Percentiles rank a stretch among this genome's conserved stretches.
phyloP scores from a whole-genome alignment of 129 eudicot species.

The Scalesia atractyloides region DNA sequence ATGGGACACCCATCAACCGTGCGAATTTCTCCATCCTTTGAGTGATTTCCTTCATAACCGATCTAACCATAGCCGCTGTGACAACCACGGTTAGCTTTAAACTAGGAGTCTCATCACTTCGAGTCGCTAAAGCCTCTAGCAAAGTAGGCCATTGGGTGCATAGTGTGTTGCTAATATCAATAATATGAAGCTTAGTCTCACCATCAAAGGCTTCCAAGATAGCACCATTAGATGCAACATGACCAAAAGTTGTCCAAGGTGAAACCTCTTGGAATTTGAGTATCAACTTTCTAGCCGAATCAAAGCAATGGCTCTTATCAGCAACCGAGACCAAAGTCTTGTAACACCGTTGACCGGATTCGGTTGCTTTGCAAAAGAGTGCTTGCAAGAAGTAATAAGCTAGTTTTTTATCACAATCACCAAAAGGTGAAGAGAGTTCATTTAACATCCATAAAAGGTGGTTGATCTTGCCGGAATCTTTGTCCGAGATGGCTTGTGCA shows the following conservation, averaged over 20 bases:
- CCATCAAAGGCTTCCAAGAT: conserved; percentile 85
- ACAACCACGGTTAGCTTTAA: conserved; percentile 75
- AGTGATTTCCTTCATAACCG: conserved; percentile 72
- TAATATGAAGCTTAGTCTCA: conserved; percentile 69
- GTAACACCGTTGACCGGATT: conserved; percentile 66
- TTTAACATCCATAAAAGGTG: conserved; percentile 85
- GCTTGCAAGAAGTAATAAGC: conserved; percentile 89
- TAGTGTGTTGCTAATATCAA: conserved; percentile 83
- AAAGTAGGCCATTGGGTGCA: conserved; percentile 97
- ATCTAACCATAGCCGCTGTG: conserved; percentile 39
- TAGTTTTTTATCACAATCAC: conserved; percentile 80
- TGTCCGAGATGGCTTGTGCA: conserved; percentile 67
- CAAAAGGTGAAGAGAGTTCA: conserved; percentile 81
- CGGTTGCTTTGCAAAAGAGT: conserved; percentile 71
- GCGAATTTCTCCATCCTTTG: conserved; percentile 91
- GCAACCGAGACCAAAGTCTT: conserved; percentile 60
- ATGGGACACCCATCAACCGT: conserved; percentile 91
- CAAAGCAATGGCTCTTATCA: conserved; percentile 70
- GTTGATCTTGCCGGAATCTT: conserved; percentile 65
- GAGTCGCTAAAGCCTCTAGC: conserved; percentile 76
- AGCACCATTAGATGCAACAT: conserved; percentile 93
- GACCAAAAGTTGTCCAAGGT: conserved; percentile 95
- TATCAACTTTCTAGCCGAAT: conserved; percentile 58
- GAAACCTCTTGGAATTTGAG: conserved; percentile 86
- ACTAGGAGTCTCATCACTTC: conserved; percentile 73